These are phyloP conservation scores for Colletotrichum musae DNA, from an alignment of 2,329 filamentous ascomycete genomes.

Conservation along the genomic window DNA sequence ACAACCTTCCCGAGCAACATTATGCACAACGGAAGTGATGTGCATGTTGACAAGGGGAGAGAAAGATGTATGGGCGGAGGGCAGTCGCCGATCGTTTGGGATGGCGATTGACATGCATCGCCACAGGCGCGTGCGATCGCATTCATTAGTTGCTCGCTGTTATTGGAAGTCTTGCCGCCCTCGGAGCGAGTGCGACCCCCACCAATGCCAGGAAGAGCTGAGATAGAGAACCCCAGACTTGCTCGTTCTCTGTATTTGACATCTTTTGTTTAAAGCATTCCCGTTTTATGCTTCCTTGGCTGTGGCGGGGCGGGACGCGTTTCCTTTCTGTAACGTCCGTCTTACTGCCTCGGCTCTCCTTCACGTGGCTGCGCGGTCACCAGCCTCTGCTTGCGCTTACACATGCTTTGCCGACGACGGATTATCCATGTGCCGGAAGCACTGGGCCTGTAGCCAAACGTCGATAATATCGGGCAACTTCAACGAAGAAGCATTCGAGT, in stretches of 20 bases:
- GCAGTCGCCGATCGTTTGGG: conserved; percentile 1
- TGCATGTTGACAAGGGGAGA: background rate
- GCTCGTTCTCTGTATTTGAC: background rate
- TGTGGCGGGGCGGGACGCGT: conserved; percentile 24
- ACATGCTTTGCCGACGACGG: conserved; percentile 6
- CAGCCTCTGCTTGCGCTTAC: conserved; percentile 8
- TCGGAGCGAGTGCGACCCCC: background rate
- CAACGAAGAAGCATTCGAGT: too few relatives aligned
- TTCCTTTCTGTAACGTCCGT: conserved; percentile 21
- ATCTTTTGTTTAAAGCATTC: background rate
- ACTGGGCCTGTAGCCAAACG: too few relatives aligned
- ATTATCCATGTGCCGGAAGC: background rate
- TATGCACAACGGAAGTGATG: conserved; percentile 16
- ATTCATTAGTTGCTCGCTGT: conserved; percentile 1
- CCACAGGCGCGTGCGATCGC: conserved; percentile 2
- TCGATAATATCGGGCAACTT: too few relatives aligned
- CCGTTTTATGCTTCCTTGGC: conserved; percentile 10
- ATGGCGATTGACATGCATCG: conserved; percentile 11
- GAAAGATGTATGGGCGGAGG: background rate
- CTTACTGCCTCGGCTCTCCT: conserved; percentile 29
- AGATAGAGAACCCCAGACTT: background rate
- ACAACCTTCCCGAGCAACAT: conserved; percentile 13
- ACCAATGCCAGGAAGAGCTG: conserved; percentile 7
- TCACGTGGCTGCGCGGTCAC: conserved; percentile 16
- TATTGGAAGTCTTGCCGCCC: conserved; percentile 3